These are phyloP conservation scores for Daldinia vernicosa DNA, from an alignment of 495 filamentous ascomycete genomes.

Conservation along the genomic window DNA sequence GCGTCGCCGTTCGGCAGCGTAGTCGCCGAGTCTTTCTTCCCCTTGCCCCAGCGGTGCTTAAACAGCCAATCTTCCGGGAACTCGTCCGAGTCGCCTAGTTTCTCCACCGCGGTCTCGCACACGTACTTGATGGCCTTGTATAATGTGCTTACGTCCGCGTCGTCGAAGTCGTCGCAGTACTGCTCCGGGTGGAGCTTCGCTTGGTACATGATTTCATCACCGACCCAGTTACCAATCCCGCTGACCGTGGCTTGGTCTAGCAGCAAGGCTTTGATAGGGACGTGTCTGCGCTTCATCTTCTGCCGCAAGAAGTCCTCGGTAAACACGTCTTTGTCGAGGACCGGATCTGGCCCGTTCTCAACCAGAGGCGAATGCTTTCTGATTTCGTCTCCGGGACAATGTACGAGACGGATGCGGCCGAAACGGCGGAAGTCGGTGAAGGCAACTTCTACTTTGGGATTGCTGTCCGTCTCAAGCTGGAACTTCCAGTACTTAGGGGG, in stretches of 20 bases:
- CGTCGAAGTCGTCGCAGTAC: constrained; percentile 81
- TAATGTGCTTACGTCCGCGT: constrained; percentile 74
- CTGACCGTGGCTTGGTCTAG: constrained; percentile 90
- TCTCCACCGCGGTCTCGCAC: constrained; percentile 78
- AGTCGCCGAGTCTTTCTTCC: constrained; percentile 74
- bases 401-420: constrained; percentile 78
- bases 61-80: constrained; percentile 95
- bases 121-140: constrained; percentile 80
- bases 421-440: constrained; percentile 86
- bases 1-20: constrained; percentile 83
- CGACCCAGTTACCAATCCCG: constrained; percentile 97
- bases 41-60: constrained; percentile 89
- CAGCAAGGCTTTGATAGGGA: constrained; percentile 86
- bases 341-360: constrained; percentile 93
- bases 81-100: constrained; percentile 79
- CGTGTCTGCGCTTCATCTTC: constrained; percentile 75
- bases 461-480: constrained; percentile 68
- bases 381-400: constrained; percentile 78
- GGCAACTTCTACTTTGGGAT: constrained; percentile 71
- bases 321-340: constrained; percentile 79
- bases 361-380: constrained; percentile 79
- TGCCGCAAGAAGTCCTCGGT: constrained; percentile 73
- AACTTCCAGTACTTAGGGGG: constrained; percentile 94
- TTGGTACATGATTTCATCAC: constrained; percentile 89
- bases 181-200: constrained; percentile 90